Evolutionary conservation across 176 grass and related monocot species (phyloP), one percentile per base, ranked within the genome.

Genomic region (Tillandsia fasciculata): DNA sequence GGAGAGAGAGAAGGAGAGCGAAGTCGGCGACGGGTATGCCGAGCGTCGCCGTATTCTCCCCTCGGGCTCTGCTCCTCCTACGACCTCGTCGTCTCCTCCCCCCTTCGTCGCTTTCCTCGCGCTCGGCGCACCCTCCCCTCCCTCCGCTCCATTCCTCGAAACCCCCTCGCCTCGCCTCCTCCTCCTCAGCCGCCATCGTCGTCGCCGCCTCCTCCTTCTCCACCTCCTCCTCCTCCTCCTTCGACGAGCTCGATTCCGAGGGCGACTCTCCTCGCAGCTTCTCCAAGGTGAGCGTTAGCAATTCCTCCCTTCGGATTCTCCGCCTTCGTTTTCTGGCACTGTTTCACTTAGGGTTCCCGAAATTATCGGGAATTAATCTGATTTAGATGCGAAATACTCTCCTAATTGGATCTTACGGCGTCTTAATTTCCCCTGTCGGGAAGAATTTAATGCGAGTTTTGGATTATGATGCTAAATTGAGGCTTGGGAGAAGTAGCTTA

Each of bases 181-280:
- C 48, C 63, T 52, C 64, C 42, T 10, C 50, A 33, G 18, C 49
- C 26, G 51, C 14, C 0, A 69, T 33, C 23, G 22, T 54, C 42
- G 48, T 81, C 76, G 66, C 24, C 72, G 75, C 12, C 70, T 66
- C 24, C 70, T 72, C 67, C 70, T 78, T 22, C 70, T 88, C 26
- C 67, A 51, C 91, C 26, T 79, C 86, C 12, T 94, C 86, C 10
- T 71, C 91, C 8, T 79, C 91, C 64, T 83, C 87, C 51, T 90
- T 89, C 76, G 90, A 85, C 52, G 86, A 86, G 68, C 83, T 94
- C 52, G 66, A 87, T 65, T 83, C 84, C 51, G 83, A 75, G 20
- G 78, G 81, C 23, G 78, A 80, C 29, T 82, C 81, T 42, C 13
- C 27, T 0, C 67, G 48, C 26, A 71, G 72, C 47, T 67, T 70